Evolutionary conservation across 768 basidiomycete genomes (phyloP), one percentile per base, ranked within the genome.

Genomic region (Termitomyces sp.): DNA sequence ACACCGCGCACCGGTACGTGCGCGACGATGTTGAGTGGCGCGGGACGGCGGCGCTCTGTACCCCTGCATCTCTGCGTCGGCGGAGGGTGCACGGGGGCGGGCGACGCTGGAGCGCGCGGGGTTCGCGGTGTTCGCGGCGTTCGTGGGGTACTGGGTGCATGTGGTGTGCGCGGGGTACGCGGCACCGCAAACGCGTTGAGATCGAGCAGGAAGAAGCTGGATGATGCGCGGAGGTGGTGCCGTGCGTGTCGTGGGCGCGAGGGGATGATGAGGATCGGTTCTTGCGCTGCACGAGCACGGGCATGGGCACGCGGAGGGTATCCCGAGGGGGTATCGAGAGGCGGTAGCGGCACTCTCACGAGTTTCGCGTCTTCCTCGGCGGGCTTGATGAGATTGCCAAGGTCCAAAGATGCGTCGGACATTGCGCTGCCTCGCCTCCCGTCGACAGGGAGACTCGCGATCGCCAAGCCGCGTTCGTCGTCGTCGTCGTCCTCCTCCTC

Each of bases 371-470:
- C 71, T 3, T 67, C 66, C 18, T 70, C 69, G 0, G 63, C 67
- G 6, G 61, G 66, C 44, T 77, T 75, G 61, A 86, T 73, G 35
- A 82, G 68, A 62, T 79, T 78, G 16, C 71, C 72, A 5, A 80
- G 78, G 55, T 84, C 80, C 46, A 85, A 70, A 52, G 82, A 82
- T 16, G 28, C 44, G 7, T 81, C 79, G 0, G 83, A 84, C 4
- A 79, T 64, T 56, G 78, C 80, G 6, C 71, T 79, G 10, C 79
- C 76, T 50, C 79, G 75, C 52, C 74, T 69, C 6, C 75, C 75
- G 4, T 52, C 50, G 13, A 23, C 18, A 6, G 35, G 61, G 16
- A 66, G 56, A n/a, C 58, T 60, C 16, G 62, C 63, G 23, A 66
- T 54, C 0, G 67, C 69, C 28, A 71, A 44, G 10, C 36, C 23